Percentiles rank a stretch among this genome's conserved stretches.
Evolutionary conservation across 2,329 filamentous ascomycete species (phyloP).

Genomic region (Elsinoe ampelina): DNA sequence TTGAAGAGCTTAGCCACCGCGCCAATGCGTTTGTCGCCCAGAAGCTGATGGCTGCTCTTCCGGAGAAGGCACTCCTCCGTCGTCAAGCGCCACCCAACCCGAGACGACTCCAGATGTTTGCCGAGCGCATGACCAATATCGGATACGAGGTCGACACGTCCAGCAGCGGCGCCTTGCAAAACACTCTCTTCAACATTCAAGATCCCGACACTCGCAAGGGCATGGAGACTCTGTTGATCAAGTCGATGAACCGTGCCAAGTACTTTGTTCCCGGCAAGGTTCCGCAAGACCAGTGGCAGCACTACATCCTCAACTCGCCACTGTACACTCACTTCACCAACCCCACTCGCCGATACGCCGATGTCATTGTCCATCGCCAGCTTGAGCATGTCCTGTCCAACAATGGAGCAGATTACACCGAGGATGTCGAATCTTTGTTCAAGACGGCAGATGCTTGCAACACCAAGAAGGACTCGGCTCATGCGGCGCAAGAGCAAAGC

Average conservation of each 20-base stretch:
- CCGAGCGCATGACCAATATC: conserved; percentile 83
- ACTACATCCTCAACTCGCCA: conserved; percentile 87
- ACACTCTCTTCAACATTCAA: conserved; percentile 87
- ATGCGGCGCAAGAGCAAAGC: conserved; percentile 96
- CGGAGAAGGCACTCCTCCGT: conserved; percentile 86
- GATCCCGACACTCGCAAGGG: conserved; percentile 87
- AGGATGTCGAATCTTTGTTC: conserved; percentile 76
- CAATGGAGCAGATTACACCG: conserved; percentile 71
- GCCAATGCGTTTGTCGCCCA: conserved; percentile 83
- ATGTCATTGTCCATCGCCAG: conserved; percentile 91
- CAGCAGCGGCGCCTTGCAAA: conserved; percentile 85
- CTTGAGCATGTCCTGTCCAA: conserved; percentile 69
- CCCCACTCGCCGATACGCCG: conserved; percentile 86
- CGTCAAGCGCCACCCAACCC: conserved; percentile 78
- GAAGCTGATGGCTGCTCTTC: conserved; percentile 66
- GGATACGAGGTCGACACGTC: conserved; percentile 83
- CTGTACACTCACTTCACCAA: conserved; percentile 97
- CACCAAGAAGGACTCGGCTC: conserved; percentile 97
- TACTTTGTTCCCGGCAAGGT: conserved; percentile 83
- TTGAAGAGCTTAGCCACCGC: conserved; percentile 92
- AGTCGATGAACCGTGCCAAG: conserved; percentile 92
- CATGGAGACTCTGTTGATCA: conserved; percentile 92
- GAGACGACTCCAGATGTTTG: conserved; percentile 80
- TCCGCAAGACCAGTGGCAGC: conserved; percentile 65
- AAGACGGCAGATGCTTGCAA: conserved; percentile 96